phyloP scores from a whole-genome alignment of 176 grass and related monocot genomes.

The Phragmites australis region DNA sequence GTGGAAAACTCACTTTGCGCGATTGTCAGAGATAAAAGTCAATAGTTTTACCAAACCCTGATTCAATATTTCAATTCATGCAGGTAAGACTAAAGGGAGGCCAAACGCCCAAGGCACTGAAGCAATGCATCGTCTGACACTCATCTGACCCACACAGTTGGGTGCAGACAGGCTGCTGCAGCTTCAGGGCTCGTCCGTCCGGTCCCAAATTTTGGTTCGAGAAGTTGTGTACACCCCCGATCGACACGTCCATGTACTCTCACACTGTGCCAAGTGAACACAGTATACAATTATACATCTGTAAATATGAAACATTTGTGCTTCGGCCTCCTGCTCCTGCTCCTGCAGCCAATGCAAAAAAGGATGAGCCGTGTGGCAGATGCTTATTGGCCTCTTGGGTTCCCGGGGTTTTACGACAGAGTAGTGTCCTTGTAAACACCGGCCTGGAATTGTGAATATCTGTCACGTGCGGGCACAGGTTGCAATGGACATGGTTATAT shows the following conservation, averaged over 20 bases:
- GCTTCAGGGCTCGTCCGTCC: background rate
- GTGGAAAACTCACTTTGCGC: background rate
- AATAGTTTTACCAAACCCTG: background rate
- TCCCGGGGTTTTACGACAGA: background rate
- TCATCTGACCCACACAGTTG: background rate
- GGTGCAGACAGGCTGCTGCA: background rate
- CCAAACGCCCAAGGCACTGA: conserved; percentile 51
- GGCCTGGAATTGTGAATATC: conserved; percentile 30
- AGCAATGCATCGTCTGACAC: conserved; percentile 50
- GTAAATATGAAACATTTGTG: conserved; percentile 41
- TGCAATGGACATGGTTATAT: background rate
- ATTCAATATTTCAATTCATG: background rate
- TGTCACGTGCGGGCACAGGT: background rate
- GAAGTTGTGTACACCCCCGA: conserved; percentile 23
- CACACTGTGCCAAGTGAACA: background rate
- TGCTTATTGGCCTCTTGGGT: conserved; percentile 8
- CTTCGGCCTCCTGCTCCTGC: conserved; percentile 45
- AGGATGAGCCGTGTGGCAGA: conserved; percentile 51
- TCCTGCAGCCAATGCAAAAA: conserved; percentile 41
- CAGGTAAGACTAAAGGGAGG: conserved; percentile 55
- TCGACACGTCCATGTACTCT: background rate
- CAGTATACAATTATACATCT: conserved; percentile 39
- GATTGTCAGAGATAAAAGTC: background rate
- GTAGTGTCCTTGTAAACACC: background rate
- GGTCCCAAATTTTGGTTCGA: conserved; percentile 46